phyloP scores from a whole-genome alignment of 108 stramenopile species.

The Tribonema minus region DNA sequence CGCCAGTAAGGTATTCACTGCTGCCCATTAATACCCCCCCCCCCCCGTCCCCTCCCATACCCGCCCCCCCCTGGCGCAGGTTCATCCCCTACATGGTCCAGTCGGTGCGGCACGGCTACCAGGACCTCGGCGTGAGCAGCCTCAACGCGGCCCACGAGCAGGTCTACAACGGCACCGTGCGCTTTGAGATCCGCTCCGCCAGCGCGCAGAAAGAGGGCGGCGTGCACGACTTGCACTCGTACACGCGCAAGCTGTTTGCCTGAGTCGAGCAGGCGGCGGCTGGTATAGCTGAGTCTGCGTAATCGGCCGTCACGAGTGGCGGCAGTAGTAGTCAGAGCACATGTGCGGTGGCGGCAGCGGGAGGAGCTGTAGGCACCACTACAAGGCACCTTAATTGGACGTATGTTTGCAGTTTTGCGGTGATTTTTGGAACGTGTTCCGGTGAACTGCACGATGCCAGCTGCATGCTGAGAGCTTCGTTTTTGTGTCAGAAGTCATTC shows the following conservation, averaged over 20 bases:
- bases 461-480: no score
- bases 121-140: constrained; percentile 47
- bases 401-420: no score
- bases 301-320: no score
- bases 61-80: constrained; percentile 9
- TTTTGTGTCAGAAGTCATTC: no score
- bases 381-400: no score
- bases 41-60: no score
- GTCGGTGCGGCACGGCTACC: constrained; percentile 51
- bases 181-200: constrained; percentile 96
- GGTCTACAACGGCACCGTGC: constrained; percentile 66
- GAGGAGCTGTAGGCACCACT: not conserved
- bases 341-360: not conserved
- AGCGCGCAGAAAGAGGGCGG: constrained; percentile 98
- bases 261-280: not conserved
- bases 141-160: constrained; percentile 57
- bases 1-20: no score
- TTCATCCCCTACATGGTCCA: constrained; percentile 39
- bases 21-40: no score
- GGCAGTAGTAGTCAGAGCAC: not conserved
- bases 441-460: no score
- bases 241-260: constrained; percentile 40
- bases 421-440: no score
- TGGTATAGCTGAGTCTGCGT: no score
- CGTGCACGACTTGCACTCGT: constrained; percentile 90